Percentiles rank a stretch among this genome's conserved stretches.
These are phyloP conservation scores for Phaeodactylum tricornutum DNA, from an alignment of 108 stramenopile species.

Conservation along the genomic window DNA sequence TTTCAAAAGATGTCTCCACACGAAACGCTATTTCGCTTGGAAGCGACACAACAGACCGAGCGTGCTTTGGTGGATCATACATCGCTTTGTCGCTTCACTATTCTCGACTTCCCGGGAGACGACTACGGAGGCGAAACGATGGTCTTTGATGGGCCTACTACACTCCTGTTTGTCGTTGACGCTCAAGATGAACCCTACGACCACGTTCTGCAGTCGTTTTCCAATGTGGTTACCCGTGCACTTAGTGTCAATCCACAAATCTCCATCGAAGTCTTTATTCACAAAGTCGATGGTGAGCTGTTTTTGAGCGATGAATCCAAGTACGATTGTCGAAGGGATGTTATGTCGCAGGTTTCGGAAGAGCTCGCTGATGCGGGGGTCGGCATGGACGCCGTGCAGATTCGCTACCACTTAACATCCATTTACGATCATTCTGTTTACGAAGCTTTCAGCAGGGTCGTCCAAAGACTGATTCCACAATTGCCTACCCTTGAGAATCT, in stretches of 20 bases:
- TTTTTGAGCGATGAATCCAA: constrained; percentile 96
- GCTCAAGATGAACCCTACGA: constrained; percentile 89
- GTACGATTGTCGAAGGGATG: constrained; percentile 90
- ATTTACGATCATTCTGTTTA: constrained; percentile 98
- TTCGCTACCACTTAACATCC: constrained; percentile 88
- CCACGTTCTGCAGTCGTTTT: constrained; percentile 78
- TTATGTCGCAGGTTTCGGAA: constrained; percentile 81
- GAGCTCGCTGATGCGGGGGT: constrained; percentile 80
- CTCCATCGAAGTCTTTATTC: constrained; percentile 93
- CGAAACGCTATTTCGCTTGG: constrained; percentile 96
- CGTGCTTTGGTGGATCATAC: constrained; percentile 89
- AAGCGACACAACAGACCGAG: constrained; percentile 66
- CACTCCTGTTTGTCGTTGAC: constrained; percentile 80
- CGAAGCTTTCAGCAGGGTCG: constrained; percentile 89
- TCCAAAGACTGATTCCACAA: constrained; percentile 90
- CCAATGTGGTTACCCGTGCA: constrained; percentile 81
- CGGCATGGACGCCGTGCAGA: constrained; percentile 58
- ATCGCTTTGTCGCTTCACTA: constrained; percentile 89
- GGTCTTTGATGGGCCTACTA: constrained; percentile 26
- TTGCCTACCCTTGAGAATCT: constrained; percentile 88
- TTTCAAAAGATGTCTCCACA: constrained; percentile 99
- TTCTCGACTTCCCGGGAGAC: constrained; percentile 98
- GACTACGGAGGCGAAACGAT: constrained; percentile 67
- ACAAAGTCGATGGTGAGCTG: constrained; percentile 99
- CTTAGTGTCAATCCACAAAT: constrained; percentile 81